phyloP scores from a whole-genome alignment of 345 rosid species.

The Crucihimalaya himalaica region DNA sequence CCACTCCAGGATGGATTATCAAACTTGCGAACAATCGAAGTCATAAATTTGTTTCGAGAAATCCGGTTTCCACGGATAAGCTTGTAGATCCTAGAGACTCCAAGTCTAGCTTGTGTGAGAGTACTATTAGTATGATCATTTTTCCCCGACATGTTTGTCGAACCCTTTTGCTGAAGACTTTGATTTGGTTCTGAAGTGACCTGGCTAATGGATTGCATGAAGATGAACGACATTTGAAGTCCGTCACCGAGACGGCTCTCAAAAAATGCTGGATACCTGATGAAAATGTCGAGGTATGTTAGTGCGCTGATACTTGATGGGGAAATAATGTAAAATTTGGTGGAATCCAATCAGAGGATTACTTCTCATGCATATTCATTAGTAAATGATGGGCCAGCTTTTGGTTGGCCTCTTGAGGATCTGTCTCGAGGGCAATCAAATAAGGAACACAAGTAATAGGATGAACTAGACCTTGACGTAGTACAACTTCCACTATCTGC shows the following conservation, averaged over 20 bases:
- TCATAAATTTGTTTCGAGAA: slow-evolving; percentile 96
- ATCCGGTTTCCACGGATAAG: slow-evolving; percentile 90
- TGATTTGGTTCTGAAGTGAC: slow-evolving; percentile 48
- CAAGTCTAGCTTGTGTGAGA: slow-evolving; percentile 88
- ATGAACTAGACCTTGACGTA: slow-evolving; percentile 99
- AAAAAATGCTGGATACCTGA: slow-evolving; percentile 94
- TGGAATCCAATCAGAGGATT: slow-evolving; percentile 36
- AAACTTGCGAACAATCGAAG: slow-evolving; percentile 95
- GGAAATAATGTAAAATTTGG: slow-evolving; percentile 9
- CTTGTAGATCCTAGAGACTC: slow-evolving; percentile 94
- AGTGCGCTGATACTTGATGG: slow-evolving; percentile 10
- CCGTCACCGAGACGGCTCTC: slow-evolving; percentile 99
- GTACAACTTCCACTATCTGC: slow-evolving; percentile 97
- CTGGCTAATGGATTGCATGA: slow-evolving; percentile 65
- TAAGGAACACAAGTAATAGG: slow-evolving; percentile 98
- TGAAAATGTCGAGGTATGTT: slow-evolving; percentile 41
- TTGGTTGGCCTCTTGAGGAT: slow-evolving; percentile 88
- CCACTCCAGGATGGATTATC: slow-evolving; percentile 74
- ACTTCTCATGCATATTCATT: slow-evolving; percentile 99
- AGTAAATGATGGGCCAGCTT: slow-evolving; percentile 97
- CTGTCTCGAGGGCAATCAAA: slow-evolving; percentile 98
- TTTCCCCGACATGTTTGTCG: slow-evolving; percentile 57
- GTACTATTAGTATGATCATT: slow-evolving; percentile 54
- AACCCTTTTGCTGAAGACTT: slow-evolving; percentile 49
- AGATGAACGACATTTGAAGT: slow-evolving; percentile 87